Base-by-base conservation (phyloP, 176 grass and related monocot genomes). In the Bolboschoenus planiculmis region DNA sequence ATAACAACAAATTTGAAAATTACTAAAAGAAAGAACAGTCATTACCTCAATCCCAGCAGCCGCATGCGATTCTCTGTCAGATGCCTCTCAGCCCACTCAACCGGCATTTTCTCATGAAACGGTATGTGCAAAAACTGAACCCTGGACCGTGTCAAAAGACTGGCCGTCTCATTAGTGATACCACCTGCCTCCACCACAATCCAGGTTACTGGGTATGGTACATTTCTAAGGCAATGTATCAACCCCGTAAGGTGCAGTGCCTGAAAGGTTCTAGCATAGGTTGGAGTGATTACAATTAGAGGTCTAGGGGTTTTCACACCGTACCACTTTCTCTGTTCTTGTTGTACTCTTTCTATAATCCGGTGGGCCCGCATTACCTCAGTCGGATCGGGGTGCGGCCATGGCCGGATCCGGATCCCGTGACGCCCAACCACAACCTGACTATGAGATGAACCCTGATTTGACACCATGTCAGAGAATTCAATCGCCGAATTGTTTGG, bases 131-230 rank as follows among this genome's bases (percentile, higher is more conserved):
- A 75, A 83, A 90, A 85, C 48, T 85, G 87, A 77, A 97, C 81
- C 1, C 43, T 72, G 0, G 94, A 97, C 81, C 85, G 87, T 1
- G 89, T 50, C 18, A 97, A 88, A 55, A 97, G 64, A 2, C 87
- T 46, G 0, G 94, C 91, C 1, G 94, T 97, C 83, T 88, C 83
- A 76, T 97, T 97, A 79, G 91, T 90, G 77, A 87, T 54, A 73
- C 94, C 94, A 13, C 94, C 91, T 0, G 94, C 94, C 85, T 97
- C 94, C 76, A 97, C 94, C 62, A 97, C 91, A 44, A 97, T 89
- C 94, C 94, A 97, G 50, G 94, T 97, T 59, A 97, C 83, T n/a
- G 81, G 87, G 84, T 91, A 97, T 0, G 94, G 91, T 53, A 89
- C 85, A 86, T 89, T 91, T 66, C 91, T 81, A 84, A 97, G 94